Percentiles rank a stretch among this genome's conserved stretches.
phyloP scores from a whole-genome alignment of 345 rosid species.

The Luvunga scandens region DNA sequence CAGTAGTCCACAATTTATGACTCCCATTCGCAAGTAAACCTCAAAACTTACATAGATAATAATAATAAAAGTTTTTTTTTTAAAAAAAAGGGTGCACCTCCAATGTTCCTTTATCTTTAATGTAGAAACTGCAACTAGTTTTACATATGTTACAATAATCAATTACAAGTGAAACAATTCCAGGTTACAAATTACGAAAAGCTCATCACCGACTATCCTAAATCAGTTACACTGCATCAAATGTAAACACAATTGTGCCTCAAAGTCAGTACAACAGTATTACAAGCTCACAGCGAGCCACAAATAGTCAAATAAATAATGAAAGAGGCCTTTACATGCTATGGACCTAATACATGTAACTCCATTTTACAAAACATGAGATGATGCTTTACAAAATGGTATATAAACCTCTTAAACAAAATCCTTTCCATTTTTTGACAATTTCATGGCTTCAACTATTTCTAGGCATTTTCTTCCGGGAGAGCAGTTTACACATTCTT shows the following conservation, averaged over 20 bases:
- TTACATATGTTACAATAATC: slow-evolving; percentile 22
- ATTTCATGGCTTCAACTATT: slow-evolving; percentile 19
- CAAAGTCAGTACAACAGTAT: slow-evolving; percentile 20
- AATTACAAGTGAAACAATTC: slow-evolving; percentile 20
- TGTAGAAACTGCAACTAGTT: background rate
- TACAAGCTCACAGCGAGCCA: slow-evolving; percentile 27
- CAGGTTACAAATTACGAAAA: slow-evolving; percentile 14
- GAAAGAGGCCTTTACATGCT: slow-evolving; percentile 28
- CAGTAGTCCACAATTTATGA: slow-evolving; percentile 9
- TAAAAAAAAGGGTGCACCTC: background rate
- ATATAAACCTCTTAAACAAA: slow-evolving; percentile 13
- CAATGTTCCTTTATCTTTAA: background rate
- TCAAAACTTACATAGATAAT: slow-evolving; percentile 2
- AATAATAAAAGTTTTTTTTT: too few species aligned
- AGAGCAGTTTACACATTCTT: slow-evolving; percentile 23
- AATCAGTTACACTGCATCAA: slow-evolving; percentile 21
- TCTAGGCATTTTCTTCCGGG: slow-evolving; percentile 20
- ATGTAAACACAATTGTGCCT: slow-evolving; percentile 18
- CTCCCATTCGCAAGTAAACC: background rate
- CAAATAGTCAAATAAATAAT: slow-evolving; percentile 18
- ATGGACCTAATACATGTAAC: slow-evolving; percentile 28
- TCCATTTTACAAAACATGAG: slow-evolving; percentile 20
- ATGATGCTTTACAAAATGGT: slow-evolving; percentile 17
- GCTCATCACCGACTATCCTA: slow-evolving; percentile 17
- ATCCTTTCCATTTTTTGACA: slow-evolving; percentile 19